Conservation (phyloP, 106 monocot genomes). For the Vanilla planifolia region DNA sequence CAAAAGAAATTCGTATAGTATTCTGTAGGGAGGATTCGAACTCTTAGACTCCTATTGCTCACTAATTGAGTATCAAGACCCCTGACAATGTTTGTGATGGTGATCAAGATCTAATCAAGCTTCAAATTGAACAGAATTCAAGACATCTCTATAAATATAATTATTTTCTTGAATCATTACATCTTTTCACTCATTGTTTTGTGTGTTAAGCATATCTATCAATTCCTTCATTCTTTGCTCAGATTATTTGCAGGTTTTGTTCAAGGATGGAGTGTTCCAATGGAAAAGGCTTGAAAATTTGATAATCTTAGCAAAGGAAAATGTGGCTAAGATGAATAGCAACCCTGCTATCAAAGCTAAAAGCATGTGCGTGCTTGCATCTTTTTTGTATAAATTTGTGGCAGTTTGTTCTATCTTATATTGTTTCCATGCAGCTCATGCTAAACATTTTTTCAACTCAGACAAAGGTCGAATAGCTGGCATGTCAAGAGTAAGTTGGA, state of each 20-base stretch:
- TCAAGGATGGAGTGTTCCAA: conserved; percentile 96
- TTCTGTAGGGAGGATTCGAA: no score
- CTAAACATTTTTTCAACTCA: conserved; percentile 11
- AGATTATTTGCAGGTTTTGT: conserved; percentile 53
- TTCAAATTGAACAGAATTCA: no score
- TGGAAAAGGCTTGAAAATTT: conserved; percentile 99
- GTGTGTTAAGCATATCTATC: no score
- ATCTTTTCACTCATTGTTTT: no score
- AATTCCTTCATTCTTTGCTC: neutral
- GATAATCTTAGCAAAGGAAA: conserved; percentile 93
- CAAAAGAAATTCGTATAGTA: no score
- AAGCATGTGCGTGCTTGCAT: conserved; percentile 36
- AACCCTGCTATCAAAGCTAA: conserved; percentile 74
- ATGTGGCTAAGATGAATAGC: conserved; percentile 79
- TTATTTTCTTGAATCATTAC: no score
- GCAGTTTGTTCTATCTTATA: neutral
- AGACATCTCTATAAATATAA: no score
- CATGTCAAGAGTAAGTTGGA: conserved; percentile 66
- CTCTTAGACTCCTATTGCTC: no score
- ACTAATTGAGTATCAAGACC: no score
- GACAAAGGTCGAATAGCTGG: conserved; percentile 32
- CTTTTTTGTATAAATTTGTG: neutral
- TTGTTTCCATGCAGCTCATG: neutral
- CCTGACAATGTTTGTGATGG: no score
- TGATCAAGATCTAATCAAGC: no score